Percentiles rank a stretch among this genome's conserved stretches.
phyloP scores from a whole-genome alignment of 805 yeast species.

The Tetrapisispora nanseiensis region DNA sequence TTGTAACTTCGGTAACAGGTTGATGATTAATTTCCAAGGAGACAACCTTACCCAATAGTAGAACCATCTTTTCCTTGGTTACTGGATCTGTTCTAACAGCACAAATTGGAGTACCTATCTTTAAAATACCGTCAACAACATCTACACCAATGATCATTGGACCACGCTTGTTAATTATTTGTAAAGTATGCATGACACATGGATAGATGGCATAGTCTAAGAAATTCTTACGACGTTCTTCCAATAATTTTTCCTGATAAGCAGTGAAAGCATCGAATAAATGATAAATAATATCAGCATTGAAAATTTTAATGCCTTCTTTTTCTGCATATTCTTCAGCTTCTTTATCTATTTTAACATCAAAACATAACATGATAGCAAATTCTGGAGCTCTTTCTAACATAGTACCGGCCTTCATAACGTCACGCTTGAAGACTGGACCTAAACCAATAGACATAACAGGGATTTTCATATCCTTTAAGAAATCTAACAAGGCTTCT shows the following conservation, averaged over 20 bases:
- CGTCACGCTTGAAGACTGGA: conserved; percentile 96
- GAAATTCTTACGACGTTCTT: conserved; percentile 82
- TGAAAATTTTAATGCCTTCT: conserved; percentile 83
- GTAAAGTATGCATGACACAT: conserved; percentile 86
- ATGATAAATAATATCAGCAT: conserved; percentile 94
- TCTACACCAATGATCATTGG: conserved; percentile 99
- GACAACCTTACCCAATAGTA: conserved; percentile 73
- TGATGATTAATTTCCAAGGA: conserved; percentile 96
- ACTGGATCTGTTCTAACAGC: conserved; percentile 84
- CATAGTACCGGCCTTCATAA: conserved; percentile 95
- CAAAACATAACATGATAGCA: conserved; percentile 98
- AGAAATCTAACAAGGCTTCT: conserved; percentile 93
- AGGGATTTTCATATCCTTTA: conserved; percentile 97
- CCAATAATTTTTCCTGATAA: conserved; percentile 80
- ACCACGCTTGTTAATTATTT: conserved; percentile 94
- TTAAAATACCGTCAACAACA: conserved; percentile 80
- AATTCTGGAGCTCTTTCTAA: conserved; percentile 89
- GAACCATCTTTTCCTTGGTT: conserved; percentile 61
- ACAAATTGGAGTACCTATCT: conserved; percentile 91
- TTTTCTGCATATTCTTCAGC: conserved; percentile 97
- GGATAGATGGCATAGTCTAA: conserved; percentile 89
- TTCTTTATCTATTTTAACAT: conserved; percentile 92
- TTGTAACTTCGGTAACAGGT: conserved; percentile 66
- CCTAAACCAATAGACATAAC: conserved; percentile 98
- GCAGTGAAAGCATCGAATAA: conserved; percentile 90